Conservation (phyloP, 768 basidiomycete genomes). For the Lactarius deliciosus region DNA sequence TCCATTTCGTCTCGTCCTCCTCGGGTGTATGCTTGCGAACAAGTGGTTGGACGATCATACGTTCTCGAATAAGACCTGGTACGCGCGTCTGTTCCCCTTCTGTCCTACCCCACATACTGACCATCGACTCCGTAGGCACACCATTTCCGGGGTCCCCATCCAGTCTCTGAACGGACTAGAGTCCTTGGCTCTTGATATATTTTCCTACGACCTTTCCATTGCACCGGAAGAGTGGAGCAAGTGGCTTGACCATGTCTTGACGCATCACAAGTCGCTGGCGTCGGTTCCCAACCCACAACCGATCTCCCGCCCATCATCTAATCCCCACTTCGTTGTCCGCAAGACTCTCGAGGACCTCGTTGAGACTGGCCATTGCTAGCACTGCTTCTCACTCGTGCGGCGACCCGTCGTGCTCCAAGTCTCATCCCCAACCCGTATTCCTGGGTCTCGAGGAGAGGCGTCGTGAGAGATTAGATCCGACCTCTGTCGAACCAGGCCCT, state of each 20-base stretch:
- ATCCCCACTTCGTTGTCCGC: conserved; percentile 67
- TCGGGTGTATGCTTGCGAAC: conserved; percentile 84
- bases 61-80: conserved; percentile 90
- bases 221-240: conserved; percentile 61
- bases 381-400: conserved; percentile 21
- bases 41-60: conserved; percentile 90
- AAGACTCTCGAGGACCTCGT: conserved; percentile 69
- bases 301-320: conserved; percentile 73
- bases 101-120: not conserved
- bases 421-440: conserved; percentile 63
- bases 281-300: conserved; percentile 65
- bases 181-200: conserved; percentile 66
- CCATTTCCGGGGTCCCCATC: conserved; percentile 74
- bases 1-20: conserved; percentile 70
- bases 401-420: conserved; percentile 30
- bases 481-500: conserved; percentile 34
- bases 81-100: conserved; percentile 31
- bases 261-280: conserved; percentile 63
- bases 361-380: conserved; percentile 44
- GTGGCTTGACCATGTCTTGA: conserved; percentile 67
- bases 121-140: conserved; percentile 54
- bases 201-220: conserved; percentile 69
- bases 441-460: conserved; percentile 67
- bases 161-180: conserved; percentile 70
- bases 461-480: conserved; percentile 50